phyloP scores from a whole-genome alignment of 148 eudicot species.

The Persicaria tinctoria region DNA sequence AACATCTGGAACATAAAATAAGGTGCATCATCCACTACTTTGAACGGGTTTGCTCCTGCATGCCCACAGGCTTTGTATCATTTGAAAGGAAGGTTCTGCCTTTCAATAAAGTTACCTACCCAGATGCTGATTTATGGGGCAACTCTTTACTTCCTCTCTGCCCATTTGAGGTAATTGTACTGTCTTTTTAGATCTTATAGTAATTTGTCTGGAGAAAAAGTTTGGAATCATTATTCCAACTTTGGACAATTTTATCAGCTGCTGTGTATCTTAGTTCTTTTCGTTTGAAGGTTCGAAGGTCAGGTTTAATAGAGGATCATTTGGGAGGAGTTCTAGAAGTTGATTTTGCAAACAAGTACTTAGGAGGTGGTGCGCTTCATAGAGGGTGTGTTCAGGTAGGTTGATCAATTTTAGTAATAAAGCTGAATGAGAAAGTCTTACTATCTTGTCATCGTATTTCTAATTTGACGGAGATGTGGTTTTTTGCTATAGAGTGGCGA shows the following conservation, averaged over 20 bases:
- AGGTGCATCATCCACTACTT: slow-evolving; percentile 81
- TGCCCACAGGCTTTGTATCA: slow-evolving; percentile 66
- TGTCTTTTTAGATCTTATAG: neutral
- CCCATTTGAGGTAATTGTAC: slow-evolving; percentile 53
- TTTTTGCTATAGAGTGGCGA: neutral
- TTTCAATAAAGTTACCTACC: slow-evolving; percentile 38
- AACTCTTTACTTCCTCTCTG: slow-evolving; percentile 58
- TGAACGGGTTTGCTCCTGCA: slow-evolving; percentile 60
- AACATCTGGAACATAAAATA: slow-evolving; percentile 65
- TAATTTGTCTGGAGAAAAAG: slow-evolving; percentile 9
- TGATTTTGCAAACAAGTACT: slow-evolving; percentile 88
- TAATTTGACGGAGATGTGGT: neutral
- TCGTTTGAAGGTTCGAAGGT: slow-evolving; percentile 39
- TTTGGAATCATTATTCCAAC: neutral
- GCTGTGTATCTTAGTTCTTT: slow-evolving; percentile 4
- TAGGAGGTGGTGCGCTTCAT: slow-evolving; percentile 87
- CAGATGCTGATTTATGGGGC: slow-evolving; percentile 55
- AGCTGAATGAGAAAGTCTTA: neutral
- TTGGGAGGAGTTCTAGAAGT: slow-evolving; percentile 65
- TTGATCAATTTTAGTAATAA: slow-evolving; percentile 9
- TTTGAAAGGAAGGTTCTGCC: slow-evolving; percentile 88
- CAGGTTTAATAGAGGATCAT: slow-evolving; percentile 93
- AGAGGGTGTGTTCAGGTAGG: slow-evolving; percentile 89
- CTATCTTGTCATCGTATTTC: neutral
- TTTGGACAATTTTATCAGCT: neutral